A percentile compares a stretch with the other conserved stretches of the same genome.
Evolutionary conservation across 2,329 filamentous ascomycete species (phyloP).

Genomic region (Metarhizium rileyi): DNA sequence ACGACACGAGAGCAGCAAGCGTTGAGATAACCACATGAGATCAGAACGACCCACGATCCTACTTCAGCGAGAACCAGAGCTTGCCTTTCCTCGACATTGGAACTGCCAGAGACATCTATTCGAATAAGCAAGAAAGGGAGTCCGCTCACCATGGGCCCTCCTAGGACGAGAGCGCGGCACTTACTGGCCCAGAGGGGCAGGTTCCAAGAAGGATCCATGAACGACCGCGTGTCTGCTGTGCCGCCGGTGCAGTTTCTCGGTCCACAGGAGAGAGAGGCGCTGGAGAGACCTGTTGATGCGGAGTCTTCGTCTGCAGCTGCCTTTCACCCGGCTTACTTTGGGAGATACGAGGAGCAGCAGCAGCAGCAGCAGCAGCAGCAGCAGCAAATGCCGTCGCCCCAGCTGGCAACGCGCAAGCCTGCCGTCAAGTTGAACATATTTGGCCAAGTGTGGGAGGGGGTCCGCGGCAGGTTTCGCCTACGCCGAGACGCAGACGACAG

Average conservation of each 20-base stretch:
- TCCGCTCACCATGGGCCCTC: conserved; percentile 17
- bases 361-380: conserved; percentile 4
- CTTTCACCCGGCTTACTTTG: neutral
- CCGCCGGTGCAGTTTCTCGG: conserved; percentile 61
- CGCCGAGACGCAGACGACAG: conserved; percentile 16
- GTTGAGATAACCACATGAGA: too few relatives aligned
- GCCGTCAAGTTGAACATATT: conserved; percentile 19
- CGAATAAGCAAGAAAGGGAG: too few relatives aligned
- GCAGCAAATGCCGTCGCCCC: neutral
- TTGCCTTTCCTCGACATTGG: too few relatives aligned
- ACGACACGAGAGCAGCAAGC: too few relatives aligned
- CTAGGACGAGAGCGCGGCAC: conserved; percentile 22
- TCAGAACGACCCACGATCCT: too few relatives aligned
- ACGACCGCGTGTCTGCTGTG: conserved; percentile 61
- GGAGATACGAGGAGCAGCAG: neutral
- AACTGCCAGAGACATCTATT: too few relatives aligned
- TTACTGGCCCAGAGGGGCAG: conserved; percentile 28
- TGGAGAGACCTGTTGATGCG: conserved; percentile 17
- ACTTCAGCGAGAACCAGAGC: too few relatives aligned
- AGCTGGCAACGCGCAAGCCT: neutral
- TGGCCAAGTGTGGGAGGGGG: conserved; percentile 29
- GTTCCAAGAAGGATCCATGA: conserved; percentile 79
- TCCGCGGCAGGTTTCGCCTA: conserved; percentile 23
- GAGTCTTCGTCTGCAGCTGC: neutral
- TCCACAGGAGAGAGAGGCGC: conserved; percentile 21